Percentiles rank a stretch among this genome's conserved stretches.
phyloP scores from a whole-genome alignment of 805 yeast genomes.

The Candida boleticola region DNA sequence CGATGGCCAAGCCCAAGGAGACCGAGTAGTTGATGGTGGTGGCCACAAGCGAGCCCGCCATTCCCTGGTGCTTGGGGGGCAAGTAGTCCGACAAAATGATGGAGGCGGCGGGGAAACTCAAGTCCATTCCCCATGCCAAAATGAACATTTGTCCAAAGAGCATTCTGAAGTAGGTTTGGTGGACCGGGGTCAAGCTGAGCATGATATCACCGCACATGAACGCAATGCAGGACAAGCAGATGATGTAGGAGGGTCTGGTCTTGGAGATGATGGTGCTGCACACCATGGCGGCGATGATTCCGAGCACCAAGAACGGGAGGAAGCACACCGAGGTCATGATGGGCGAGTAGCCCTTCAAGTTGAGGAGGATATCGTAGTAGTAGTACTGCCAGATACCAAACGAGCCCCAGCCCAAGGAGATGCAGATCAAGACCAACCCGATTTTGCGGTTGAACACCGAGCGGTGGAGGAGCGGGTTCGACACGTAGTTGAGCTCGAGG shows the following conservation, averaged over 20 bases:
- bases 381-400: conserved; percentile 76
- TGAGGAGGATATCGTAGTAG: conserved; percentile 50
- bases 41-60: conserved; percentile 71
- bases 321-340: conserved; percentile 36
- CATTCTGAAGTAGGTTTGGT: conserved; percentile 59
- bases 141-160: conserved; percentile 55
- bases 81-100: conserved; percentile 57
- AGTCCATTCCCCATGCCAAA: conserved; percentile 72
- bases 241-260: conserved; percentile 48
- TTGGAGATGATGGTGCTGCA: conserved; percentile 49
- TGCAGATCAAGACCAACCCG: conserved; percentile 46
- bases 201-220: conserved; percentile 55
- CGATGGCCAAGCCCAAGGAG: conserved; percentile 67
- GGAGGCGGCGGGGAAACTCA: conserved; percentile 74
- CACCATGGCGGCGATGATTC: conserved; percentile 51
- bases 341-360: conserved; percentile 46
- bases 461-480: conserved; percentile 54
- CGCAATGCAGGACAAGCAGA: conserved; percentile 50
- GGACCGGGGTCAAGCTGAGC: conserved; percentile 54
- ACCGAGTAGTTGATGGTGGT: conserved; percentile 73
- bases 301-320: conserved; percentile 50
- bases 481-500: conserved; percentile 45
- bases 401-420: conserved; percentile 72
- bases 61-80: conserved; percentile 67
- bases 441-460: conserved; percentile 45